Evolutionary conservation across 345 rosid genomes (phyloP).

Genomic region (Aquilaria yunnanensis): DNA sequence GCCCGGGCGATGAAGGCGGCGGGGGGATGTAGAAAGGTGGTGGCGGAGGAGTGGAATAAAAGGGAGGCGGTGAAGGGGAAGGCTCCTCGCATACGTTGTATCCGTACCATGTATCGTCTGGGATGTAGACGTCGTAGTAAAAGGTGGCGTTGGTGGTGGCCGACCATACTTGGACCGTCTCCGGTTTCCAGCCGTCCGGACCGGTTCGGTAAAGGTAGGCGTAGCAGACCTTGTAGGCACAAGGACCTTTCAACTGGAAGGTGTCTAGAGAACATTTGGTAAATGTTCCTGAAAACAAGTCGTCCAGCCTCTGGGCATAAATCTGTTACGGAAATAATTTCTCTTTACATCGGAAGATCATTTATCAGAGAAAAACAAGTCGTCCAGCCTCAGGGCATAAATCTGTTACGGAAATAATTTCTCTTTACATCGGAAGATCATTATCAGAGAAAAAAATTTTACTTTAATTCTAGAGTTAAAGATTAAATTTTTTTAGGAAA

Average conservation of each 20-base stretch:
- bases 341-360: no score
- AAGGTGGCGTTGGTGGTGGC: conserved; percentile 43
- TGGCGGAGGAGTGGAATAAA: no score
- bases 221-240: conserved; percentile 69
- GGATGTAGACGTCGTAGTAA: conserved; percentile 45
- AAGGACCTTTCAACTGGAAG: conserved; percentile 64
- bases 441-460: not conserved
- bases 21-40: no score
- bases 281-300: conserved; percentile 50
- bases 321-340: conserved; percentile 29
- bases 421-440: no score
- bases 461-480: not conserved
- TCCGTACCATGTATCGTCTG: conserved; percentile 71
- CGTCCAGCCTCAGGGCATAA: conserved; percentile 71
- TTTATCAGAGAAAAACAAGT: conserved; percentile 24
- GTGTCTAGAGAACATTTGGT: conserved; percentile 81
- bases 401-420: conserved; percentile 29
- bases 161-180: conserved; percentile 36
- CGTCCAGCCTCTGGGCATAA: conserved; percentile 72
- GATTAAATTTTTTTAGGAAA: not conserved
- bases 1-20: no score
- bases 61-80: no score
- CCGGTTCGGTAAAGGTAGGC: conserved; percentile 74
- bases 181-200: conserved; percentile 84
- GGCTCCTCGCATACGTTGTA: conserved; percentile 42